phyloP scores from a whole-genome alignment of 1,139 yeast species.

The Pneumocystis jirovecii region DNA sequence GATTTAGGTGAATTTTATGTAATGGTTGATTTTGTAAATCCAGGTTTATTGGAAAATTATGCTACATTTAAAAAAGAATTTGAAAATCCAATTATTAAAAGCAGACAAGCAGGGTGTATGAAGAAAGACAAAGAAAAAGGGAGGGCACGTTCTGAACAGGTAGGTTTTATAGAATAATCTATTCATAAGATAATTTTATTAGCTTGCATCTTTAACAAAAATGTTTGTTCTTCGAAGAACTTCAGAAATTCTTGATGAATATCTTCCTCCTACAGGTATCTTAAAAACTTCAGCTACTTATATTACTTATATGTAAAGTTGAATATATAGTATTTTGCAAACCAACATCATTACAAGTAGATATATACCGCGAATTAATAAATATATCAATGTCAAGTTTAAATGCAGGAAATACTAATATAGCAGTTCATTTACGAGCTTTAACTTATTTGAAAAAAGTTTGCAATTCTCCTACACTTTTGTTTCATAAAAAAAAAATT shows the following conservation, averaged over 20 bases:
- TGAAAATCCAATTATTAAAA: slow-evolving; percentile 54
- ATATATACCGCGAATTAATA: slow-evolving; percentile 39
- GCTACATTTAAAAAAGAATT: slow-evolving; percentile 49
- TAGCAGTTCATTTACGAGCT: slow-evolving; percentile 42
- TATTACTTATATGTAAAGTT: slow-evolving; percentile 19
- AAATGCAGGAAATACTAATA: slow-evolving; percentile 24
- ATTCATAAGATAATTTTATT: neutral
- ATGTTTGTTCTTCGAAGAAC: slow-evolving; percentile 66
- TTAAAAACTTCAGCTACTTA: neutral
- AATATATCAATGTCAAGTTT: slow-evolving; percentile 30
- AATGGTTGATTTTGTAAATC: slow-evolving; percentile 69
- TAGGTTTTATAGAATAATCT: slow-evolving; percentile 2
- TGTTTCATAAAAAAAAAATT: slow-evolving; percentile 27
- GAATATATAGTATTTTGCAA: slow-evolving; percentile 68
- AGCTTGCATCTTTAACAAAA: slow-evolving; percentile 44
- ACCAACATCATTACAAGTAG: slow-evolving; percentile 51
- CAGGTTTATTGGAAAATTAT: slow-evolving; percentile 58
- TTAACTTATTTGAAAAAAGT: slow-evolving; percentile 66
- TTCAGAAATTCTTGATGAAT: slow-evolving; percentile 44
- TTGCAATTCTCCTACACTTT: slow-evolving; percentile 65
- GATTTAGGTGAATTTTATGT: slow-evolving; percentile 73
- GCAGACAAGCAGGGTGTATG: slow-evolving; percentile 58
- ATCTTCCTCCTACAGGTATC: slow-evolving; percentile 44
- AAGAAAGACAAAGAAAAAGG: slow-evolving; percentile 43
- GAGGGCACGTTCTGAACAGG: slow-evolving; percentile 40